These are phyloP conservation scores for Hypomyces perniciosus DNA, from an alignment of 2,329 filamentous ascomycete species.

Conservation along the genomic window DNA sequence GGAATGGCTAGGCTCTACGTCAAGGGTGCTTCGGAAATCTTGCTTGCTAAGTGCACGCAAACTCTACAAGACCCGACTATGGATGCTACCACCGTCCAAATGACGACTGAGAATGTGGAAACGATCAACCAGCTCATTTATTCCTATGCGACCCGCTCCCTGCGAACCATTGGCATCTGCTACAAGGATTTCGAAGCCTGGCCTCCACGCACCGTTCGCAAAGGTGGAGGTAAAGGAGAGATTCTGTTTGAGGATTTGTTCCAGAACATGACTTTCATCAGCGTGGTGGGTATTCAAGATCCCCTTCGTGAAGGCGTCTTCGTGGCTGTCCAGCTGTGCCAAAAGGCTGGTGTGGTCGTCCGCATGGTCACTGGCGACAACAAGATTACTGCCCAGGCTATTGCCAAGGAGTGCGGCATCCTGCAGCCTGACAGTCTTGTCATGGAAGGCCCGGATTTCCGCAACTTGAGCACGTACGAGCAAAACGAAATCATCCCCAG, in stretches of 20 bases:
- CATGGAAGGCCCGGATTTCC: constrained; percentile 60
- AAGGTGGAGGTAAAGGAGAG: constrained; percentile 42
- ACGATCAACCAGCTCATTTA: constrained; percentile 47
- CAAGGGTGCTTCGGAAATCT: constrained; percentile 52
- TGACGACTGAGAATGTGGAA: constrained; percentile 35
- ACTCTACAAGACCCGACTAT: not conserved
- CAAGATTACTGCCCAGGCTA: constrained; percentile 56
- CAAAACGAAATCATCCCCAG: constrained; percentile 47
- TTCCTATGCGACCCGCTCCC: constrained; percentile 55
- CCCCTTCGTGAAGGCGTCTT: constrained; percentile 54
- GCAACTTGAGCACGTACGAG: constrained; percentile 47
- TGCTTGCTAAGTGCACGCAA: constrained; percentile 35
- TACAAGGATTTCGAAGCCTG: constrained; percentile 66
- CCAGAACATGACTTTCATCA: constrained; percentile 63
- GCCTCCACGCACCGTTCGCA: constrained; percentile 59
- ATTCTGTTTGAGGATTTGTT: constrained; percentile 53
- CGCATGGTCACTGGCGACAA: constrained; percentile 52
- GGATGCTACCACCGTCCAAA: not conserved
- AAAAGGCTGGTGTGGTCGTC: constrained; percentile 56
- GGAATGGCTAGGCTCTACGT: constrained; percentile 42
- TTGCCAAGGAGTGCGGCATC: constrained; percentile 59
- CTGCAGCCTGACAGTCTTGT: constrained; percentile 48
- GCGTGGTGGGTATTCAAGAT: constrained; percentile 61
- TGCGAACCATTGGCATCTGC: constrained; percentile 68
- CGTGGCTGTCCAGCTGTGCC: constrained; percentile 54